Percentiles rank a stretch among this genome's conserved stretches.
Conservation (phyloP, 352 stramenopile species). For the Phytopythium delawarense region DNA sequence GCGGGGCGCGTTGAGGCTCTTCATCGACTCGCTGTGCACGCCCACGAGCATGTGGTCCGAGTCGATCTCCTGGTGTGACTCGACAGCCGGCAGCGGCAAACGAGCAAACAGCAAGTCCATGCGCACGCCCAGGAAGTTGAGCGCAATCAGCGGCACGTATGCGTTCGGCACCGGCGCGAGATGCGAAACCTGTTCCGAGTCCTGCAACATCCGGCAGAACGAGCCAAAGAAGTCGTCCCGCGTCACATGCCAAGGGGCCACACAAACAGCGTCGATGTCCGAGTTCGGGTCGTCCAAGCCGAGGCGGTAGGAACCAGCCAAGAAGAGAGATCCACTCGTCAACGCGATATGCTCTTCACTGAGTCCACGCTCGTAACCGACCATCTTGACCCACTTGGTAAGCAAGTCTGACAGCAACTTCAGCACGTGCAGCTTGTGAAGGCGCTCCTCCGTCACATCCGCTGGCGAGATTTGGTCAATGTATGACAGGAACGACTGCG, state of each 20-base stretch:
- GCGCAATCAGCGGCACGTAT: slow-evolving; percentile 92
- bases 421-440: slow-evolving; percentile 70
- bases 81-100: slow-evolving; percentile 54
- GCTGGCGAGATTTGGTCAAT: slow-evolving; percentile 55
- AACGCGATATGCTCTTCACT: slow-evolving; percentile 70
- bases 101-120: slow-evolving; percentile 92
- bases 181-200: slow-evolving; percentile 61
- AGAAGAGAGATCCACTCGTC: slow-evolving; percentile 71
- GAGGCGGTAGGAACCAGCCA: slow-evolving; percentile 86
- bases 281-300: slow-evolving; percentile 77
- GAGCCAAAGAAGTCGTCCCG: slow-evolving; percentile 85
- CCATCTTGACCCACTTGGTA: slow-evolving; percentile 71
- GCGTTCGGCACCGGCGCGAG: slow-evolving; percentile 82
- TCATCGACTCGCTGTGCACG: slow-evolving; percentile 93
- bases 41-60: slow-evolving; percentile 88
- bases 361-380: slow-evolving; percentile 59
- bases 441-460: slow-evolving; percentile 35
- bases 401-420: slow-evolving; percentile 68
- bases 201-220: slow-evolving; percentile 63
- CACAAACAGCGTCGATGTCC: slow-evolving; percentile 83
- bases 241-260: slow-evolving; percentile 78
- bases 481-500: slow-evolving; percentile 46
- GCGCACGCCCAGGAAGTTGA: slow-evolving; percentile 82
- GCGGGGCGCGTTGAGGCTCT: slow-evolving; percentile 91
- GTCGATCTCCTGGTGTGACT: slow-evolving; percentile 78